phyloP scores from a whole-genome alignment of 306 rosid genomes.

The Amphicarpaea edgeworthii region DNA sequence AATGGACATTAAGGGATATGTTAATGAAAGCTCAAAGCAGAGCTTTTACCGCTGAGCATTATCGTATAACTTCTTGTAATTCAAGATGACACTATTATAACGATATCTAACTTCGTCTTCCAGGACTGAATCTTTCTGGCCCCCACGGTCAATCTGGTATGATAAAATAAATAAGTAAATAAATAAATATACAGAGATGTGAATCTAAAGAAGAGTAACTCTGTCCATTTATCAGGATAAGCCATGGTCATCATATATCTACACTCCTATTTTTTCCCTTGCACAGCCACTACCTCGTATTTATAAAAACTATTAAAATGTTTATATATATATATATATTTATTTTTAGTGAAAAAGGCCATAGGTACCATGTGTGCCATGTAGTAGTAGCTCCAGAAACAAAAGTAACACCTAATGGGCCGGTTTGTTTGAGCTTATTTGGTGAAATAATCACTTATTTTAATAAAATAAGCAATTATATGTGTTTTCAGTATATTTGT shows the following conservation, averaged over 20 bases:
- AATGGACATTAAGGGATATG: slow-evolving; percentile 19
- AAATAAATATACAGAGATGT: slow-evolving; percentile 37
- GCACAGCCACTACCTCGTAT: slow-evolving; percentile 31
- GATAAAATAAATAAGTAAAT: slow-evolving; percentile 17
- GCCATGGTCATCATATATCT: slow-evolving; percentile 36
- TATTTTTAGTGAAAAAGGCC: neutral
- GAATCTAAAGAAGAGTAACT: slow-evolving; percentile 23
- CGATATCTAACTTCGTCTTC: slow-evolving; percentile 92
- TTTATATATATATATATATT: neutral
- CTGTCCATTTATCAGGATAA: slow-evolving; percentile 34
- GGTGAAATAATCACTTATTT: no score
- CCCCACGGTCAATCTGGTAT: slow-evolving; percentile 83
- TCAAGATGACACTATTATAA: slow-evolving; percentile 73
- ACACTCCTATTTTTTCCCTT: slow-evolving; percentile 24
- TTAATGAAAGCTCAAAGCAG: slow-evolving; percentile 34
- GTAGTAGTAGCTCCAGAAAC: neutral
- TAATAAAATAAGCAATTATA: no score
- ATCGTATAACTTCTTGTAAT: slow-evolving; percentile 95
- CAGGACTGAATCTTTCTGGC: slow-evolving; percentile 70
- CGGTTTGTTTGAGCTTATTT: no score
- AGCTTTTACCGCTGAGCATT: slow-evolving; percentile 79
- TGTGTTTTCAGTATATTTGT: no score
- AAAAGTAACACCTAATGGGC: neutral
- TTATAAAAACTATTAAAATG: slow-evolving; percentile 1
- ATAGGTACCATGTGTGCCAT: slow-evolving; percentile 8